Conservation (phyloP, 1,284 basidiomycete species). For the Trametes sp. region DNA sequence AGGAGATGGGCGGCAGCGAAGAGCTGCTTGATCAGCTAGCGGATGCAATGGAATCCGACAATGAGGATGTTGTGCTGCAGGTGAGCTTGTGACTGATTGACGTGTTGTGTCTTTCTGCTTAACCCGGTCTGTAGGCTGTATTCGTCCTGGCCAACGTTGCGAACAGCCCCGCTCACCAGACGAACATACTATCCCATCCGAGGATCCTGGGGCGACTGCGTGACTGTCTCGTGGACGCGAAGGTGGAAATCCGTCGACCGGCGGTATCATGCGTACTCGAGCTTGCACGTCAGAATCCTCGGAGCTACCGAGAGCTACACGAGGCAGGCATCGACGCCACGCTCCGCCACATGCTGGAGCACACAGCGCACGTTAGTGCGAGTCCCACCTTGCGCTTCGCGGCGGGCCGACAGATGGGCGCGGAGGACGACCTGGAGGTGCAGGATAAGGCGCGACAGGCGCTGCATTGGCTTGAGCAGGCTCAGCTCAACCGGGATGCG, state of each 20-base stretch:
- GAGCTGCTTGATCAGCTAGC: constrained; percentile 54
- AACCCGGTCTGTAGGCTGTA: constrained; percentile 51
- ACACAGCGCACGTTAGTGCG: constrained; percentile 43
- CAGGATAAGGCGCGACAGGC: constrained; percentile 60
- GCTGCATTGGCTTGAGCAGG: constrained; percentile 44
- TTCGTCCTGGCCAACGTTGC: constrained; percentile 69
- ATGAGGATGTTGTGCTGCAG: constrained; percentile 61
- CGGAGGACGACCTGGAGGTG: constrained; percentile 64
- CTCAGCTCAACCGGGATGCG: constrained; percentile 14
- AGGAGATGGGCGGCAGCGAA: constrained; percentile 56
- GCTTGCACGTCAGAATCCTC: constrained; percentile 50
- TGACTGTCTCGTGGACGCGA: constrained; percentile 62
- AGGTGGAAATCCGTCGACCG: constrained; percentile 64
- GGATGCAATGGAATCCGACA: constrained; percentile 53
- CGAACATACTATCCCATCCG: constrained; percentile 55
- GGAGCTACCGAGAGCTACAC: constrained; percentile 46
- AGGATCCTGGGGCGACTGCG: constrained; percentile 60
- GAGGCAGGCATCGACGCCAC: constrained; percentile 55
- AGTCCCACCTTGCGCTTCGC: constrained; percentile 42
- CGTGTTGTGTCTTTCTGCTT: neutral
- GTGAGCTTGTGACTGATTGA: constrained; percentile 39
- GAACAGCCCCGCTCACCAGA: constrained; percentile 59
- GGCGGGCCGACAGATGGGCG: constrained; percentile 40
- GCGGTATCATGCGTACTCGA: constrained; percentile 64
- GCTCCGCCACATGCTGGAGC: constrained; percentile 60